A percentile compares a stretch with the other conserved stretches of the same genome.
These are phyloP conservation scores for Yarrowia divulgata DNA, from an alignment of 805 yeast genomes.

Conservation along the genomic window DNA sequence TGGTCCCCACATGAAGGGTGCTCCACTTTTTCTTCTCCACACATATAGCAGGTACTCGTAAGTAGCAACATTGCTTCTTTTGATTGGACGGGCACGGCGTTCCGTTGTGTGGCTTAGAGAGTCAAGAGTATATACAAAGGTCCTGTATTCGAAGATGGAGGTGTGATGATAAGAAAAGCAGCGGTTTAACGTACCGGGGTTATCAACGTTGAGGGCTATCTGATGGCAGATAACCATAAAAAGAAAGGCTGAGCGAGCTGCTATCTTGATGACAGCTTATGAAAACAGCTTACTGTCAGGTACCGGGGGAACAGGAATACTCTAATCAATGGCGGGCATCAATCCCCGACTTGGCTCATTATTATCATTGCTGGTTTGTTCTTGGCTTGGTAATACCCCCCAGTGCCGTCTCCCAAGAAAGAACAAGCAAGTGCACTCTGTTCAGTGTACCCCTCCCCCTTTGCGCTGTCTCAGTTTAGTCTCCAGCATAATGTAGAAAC, in stretches of 20 bases:
- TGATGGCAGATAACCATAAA: slow-evolving; percentile 20
- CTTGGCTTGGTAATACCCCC: background rate
- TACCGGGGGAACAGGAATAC: too few relatives aligned
- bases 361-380: background rate
- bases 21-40: slow-evolving; percentile 28
- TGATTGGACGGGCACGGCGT: background rate
- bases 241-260: slow-evolving; percentile 11
- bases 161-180: background rate
- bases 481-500: background rate
- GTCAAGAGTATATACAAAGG: background rate
- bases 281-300: too few relatives aligned
- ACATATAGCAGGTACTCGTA: background rate
- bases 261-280: background rate
- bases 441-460: background rate
- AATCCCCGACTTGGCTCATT: background rate
- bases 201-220: slow-evolving; percentile 5
- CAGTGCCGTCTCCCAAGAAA: background rate
- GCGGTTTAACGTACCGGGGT: background rate
- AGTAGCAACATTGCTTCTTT: slow-evolving; percentile 5
- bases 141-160: background rate
- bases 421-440: slow-evolving; percentile 2
- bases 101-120: background rate
- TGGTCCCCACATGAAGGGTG: slow-evolving; percentile 4
- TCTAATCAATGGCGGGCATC: too few relatives aligned
- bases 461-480: background rate